Evolutionary conservation across 1,284 basidiomycete genomes (phyloP).

Genomic region (Boletus hoseneyae): DNA sequence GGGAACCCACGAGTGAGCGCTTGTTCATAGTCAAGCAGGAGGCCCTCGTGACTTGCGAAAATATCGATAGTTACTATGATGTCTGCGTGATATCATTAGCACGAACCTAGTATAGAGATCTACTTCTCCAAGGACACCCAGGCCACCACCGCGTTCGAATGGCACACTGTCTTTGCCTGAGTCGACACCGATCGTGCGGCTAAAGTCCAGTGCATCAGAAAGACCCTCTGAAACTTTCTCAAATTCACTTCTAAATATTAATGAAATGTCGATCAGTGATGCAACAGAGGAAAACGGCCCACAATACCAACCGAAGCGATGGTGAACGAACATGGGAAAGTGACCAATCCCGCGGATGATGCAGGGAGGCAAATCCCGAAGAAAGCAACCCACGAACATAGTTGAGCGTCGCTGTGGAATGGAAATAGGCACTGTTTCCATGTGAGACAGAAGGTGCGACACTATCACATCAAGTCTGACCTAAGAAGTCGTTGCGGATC

Average conservation of each 20-base stretch:
- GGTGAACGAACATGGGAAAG: constrained; percentile 87
- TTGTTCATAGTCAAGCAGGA: constrained; percentile 93
- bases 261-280: constrained; percentile 11
- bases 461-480: constrained; percentile 34
- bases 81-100: neutral
- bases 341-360: constrained; percentile 92
- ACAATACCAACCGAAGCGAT: constrained; percentile 53
- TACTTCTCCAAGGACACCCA: constrained; percentile 82
- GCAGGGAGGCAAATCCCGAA: constrained; percentile 89
- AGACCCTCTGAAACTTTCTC: constrained; percentile 81
- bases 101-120: constrained; percentile 89
- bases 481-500: constrained; percentile 85
- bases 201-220: constrained; percentile 92
- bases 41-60: constrained; percentile 77
- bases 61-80: neutral
- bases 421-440: constrained; percentile 82
- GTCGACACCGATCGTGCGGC: constrained; percentile 78
- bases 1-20: constrained; percentile 76
- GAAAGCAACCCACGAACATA: constrained; percentile 85
- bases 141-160: constrained; percentile 67
- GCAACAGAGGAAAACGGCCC: neutral
- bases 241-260: constrained; percentile 65
- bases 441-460: constrained; percentile 5
- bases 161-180: constrained; percentile 47
- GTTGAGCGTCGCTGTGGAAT: constrained; percentile 92